Evolutionary conservation across 2,329 filamentous ascomycete species (phyloP), one percentile per base, ranked within the genome.

Genomic region (Colletotrichum sp.): DNA sequence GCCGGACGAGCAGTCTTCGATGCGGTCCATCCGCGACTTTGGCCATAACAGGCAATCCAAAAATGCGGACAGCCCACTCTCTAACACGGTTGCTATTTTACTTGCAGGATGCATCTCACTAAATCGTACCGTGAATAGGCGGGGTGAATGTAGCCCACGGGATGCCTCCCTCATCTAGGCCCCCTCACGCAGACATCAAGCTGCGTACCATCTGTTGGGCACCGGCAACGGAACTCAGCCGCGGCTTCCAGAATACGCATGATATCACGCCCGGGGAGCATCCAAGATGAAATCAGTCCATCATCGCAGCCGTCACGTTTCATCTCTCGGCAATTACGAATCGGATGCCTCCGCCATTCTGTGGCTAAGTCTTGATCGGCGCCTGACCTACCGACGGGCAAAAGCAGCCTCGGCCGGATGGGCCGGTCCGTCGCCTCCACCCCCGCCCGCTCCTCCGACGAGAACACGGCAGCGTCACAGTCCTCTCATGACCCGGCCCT

Each of bases 371-470:
- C 16, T 43, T 28, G 52, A 66, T 66, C 32, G 62, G 48, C 70
- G 30, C 58, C 38, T 64, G 58, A 65, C 24, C 28, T 59, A 43
- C 36, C 30, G 28, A 24, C 32, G 34, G 28, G 43, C 30, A 21
- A 18, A 32, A 58, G 36, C 32, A 30, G 30, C 13, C 14, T 58
- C 43, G 56, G 73, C 69, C 48, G 24, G 34, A 24, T 64, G 63
- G 69, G 18, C 63, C 62, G 73, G 63, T 28, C 70, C 67, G 56
- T 61, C 58, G 73, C 58, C 48, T 65, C 64, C 73, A 69, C 43
- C 36, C 30, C 61, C 38, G 52, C 38, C 14, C 59, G 62, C 62
- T 63, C 55, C 58, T 28, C 56, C 73, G 55, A 62, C 16, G 6
- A 34, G 55, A 13, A 56, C 16, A 32, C 61, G n/a, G n/a, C 38